phyloP scores from a whole-genome alignment of 148 eudicot genomes.

The Spergularia bocconei region DNA sequence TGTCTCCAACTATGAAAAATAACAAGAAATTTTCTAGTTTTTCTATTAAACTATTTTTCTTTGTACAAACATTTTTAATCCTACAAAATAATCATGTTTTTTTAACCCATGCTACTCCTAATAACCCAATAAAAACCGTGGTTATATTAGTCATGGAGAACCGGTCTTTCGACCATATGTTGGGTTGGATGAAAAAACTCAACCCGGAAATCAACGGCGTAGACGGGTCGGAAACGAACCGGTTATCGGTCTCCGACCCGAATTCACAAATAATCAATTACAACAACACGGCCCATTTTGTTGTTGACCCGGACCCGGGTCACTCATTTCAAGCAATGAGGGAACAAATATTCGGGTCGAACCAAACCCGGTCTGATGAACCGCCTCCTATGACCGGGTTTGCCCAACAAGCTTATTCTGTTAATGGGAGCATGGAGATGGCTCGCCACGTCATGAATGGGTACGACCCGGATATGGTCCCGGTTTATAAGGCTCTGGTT shows the following conservation, averaged over 20 bases:
- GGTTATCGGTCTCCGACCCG: constrained; percentile 43
- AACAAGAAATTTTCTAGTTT: background rate
- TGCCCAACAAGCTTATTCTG: constrained; percentile 57
- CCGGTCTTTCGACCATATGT: constrained; percentile 87
- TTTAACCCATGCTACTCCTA: constrained; percentile 8
- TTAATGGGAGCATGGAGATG: constrained; percentile 57
- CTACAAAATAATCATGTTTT: background rate
- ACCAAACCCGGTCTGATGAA: constrained; percentile 36
- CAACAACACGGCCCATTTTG: constrained; percentile 55
- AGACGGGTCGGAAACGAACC: constrained; percentile 60
- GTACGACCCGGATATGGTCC: constrained; percentile 48
- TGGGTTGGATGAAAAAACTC: constrained; percentile 79
- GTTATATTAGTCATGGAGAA: constrained; percentile 83
- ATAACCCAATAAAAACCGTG: constrained; percentile 54
- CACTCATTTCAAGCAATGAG: constrained; percentile 85
- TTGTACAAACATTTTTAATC: constrained; percentile 18
- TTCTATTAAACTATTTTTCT: constrained; percentile 5
- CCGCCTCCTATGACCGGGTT: constrained; percentile 79
- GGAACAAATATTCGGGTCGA: constrained; percentile 73
- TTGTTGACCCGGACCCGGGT: constrained; percentile 86
- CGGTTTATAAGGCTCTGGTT: constrained; percentile 58
- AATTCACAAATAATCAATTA: constrained; percentile 36
- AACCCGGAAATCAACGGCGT: constrained; percentile 69
- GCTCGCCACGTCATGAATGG: constrained; percentile 77
- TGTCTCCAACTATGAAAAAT: constrained; percentile 10